Evolutionary conservation across 139 green algal species (phyloP).

Genomic region (Coelastrella sp.): DNA sequence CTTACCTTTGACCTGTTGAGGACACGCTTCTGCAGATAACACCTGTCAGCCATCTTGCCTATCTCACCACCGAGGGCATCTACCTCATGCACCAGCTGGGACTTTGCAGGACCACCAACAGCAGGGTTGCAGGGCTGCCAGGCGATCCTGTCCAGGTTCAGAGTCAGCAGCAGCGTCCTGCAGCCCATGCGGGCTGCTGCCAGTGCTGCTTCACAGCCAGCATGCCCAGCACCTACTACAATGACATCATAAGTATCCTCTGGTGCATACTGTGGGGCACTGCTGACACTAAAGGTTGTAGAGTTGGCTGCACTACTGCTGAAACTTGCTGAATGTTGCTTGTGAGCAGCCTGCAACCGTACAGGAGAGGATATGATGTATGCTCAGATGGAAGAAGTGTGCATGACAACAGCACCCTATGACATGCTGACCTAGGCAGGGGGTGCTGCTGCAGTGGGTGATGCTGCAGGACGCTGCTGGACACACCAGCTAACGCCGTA

Average conservation of each 20-base stretch:
- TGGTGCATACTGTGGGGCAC: conserved; percentile 35
- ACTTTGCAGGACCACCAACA: conserved; percentile 95
- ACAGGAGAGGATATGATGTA: background rate
- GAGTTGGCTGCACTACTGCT: background rate
- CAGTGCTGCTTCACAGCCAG: conserved; percentile 96
- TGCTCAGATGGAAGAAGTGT: too few species aligned
- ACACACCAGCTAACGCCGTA: too few species aligned
- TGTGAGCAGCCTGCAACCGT: background rate
- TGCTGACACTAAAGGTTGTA: background rate
- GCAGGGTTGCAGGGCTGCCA: conserved; percentile 97
- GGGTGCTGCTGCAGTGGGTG: too few species aligned
- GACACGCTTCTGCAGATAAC: conserved; percentile 96
- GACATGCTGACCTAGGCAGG: too few species aligned
- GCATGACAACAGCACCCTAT: too few species aligned
- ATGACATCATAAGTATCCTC: conserved; percentile 96
- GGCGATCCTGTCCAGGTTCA: conserved; percentile 95
- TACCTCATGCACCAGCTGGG: conserved; percentile 96
- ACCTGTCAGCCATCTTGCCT: conserved; percentile 92
- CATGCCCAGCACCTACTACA: conserved; percentile 96
- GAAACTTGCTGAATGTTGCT: background rate
- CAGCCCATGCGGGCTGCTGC: conserved; percentile 87
- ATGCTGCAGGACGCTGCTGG: too few species aligned
- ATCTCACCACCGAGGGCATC: conserved; percentile 97
- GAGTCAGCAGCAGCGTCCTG: conserved; percentile 94
- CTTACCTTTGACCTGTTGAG: conserved; percentile 92